Base-by-base conservation (phyloP, 2,329 filamentous ascomycete genomes). In the Alternaria sp. region DNA sequence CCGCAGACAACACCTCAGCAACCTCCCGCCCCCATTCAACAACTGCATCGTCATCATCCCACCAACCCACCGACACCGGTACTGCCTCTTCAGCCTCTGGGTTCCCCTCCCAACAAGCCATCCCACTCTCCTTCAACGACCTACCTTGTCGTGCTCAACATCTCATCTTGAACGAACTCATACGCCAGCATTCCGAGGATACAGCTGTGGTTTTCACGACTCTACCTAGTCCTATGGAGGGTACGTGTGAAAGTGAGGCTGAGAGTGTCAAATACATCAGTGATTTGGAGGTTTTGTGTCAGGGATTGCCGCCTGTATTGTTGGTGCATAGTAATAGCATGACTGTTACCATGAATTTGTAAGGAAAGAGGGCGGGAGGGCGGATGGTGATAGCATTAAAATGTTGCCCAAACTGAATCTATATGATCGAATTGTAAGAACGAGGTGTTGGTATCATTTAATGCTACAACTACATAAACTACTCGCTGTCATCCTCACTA, bases 261-360 rank as follows among this genome's bases (percentile, higher is more conserved):
- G 87, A 90, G 17, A 91, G 90, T 67, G 80, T 91, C 56, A 85
- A 85, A 61, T 96, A 95, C 75, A 80, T 96, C 46, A 88, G 86
- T 49, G 90, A 93, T 76, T 81, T 94, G 59, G 90, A 95, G 75
- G 85, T 95, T 2, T 78, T 96, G 57, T 94, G 90, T 75, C 86
- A 89, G 69, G 89, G 86, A 10, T 79, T 94, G 61, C 91, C 92
- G 28, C 92, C 92, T 1, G 86, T 88, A 44, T 75, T 96, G 69
- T 80, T 96, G 75, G 90, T 96, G 37, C 85, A 96, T 77, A 93
- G 90, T 77, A 96, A 96, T 77, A 92, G 88, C 70, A 93, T 96
- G 90, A 96, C 91, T 14, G 92, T 96, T 45, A 96, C 90, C 6
- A 90, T 90, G 70, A 90, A 88, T 73, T 77, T 92, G 61, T 91